A percentile compares a stretch with the other conserved stretches of the same genome.
phyloP scores from a whole-genome alignment of 805 yeast genomes.

The Debaryomyces hansenii region DNA sequence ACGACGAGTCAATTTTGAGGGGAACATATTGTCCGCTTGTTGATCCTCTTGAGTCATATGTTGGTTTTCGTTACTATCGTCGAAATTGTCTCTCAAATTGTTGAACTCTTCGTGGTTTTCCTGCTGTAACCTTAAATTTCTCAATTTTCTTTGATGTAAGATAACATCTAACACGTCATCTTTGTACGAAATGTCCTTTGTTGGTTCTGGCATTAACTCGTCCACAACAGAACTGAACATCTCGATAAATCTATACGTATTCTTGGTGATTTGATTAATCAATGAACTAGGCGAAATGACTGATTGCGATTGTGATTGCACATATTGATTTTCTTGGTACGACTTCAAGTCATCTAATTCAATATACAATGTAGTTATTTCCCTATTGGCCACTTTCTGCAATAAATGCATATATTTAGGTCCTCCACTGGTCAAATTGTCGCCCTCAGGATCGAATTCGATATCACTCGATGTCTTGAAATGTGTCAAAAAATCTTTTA shows the following conservation, averaged over 20 bases:
- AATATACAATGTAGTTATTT: slow-evolving; percentile 61
- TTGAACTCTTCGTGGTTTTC: slow-evolving; percentile 64
- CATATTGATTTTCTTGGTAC: slow-evolving; percentile 53
- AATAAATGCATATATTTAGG: slow-evolving; percentile 70
- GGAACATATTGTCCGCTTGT: slow-evolving; percentile 59
- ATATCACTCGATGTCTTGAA: slow-evolving; percentile 48
- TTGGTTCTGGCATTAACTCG: slow-evolving; percentile 82
- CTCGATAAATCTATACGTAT: slow-evolving; percentile 79
- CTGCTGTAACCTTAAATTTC: slow-evolving; percentile 71
- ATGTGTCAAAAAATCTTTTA: slow-evolving; percentile 66
- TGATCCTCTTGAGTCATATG: slow-evolving; percentile 22
- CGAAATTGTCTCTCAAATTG: slow-evolving; percentile 38
- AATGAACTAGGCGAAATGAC: slow-evolving; percentile 29
- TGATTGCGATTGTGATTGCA: slow-evolving; percentile 13
- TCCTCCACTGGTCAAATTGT: slow-evolving; percentile 19
- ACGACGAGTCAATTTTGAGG: slow-evolving; percentile 82
- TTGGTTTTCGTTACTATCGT: slow-evolving; percentile 12
- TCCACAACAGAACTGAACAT: slow-evolving; percentile 75
- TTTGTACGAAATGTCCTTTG: slow-evolving; percentile 70
- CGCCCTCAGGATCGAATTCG: slow-evolving; percentile 21
- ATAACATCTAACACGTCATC: slow-evolving; percentile 94
- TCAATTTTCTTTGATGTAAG: slow-evolving; percentile 80
- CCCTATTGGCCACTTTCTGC: slow-evolving; percentile 84
- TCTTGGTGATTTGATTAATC: slow-evolving; percentile 61
- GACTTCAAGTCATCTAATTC: slow-evolving; percentile 82